Evolutionary conservation across 1,139 yeast genomes (phyloP), one percentile per base, ranked within the genome.

Genomic region (Protomyces pachydermus): DNA sequence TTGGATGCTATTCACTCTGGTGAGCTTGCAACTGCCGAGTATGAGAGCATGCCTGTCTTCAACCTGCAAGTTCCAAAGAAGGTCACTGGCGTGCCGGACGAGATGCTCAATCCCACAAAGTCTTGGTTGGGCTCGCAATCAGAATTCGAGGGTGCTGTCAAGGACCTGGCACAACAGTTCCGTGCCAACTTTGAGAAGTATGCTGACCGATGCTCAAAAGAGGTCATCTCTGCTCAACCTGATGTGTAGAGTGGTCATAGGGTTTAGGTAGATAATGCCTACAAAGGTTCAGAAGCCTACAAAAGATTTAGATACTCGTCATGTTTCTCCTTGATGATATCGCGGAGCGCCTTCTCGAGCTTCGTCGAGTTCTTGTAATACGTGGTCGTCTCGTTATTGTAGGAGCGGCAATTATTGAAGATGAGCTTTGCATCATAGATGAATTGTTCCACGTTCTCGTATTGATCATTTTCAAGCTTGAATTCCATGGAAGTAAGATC

Each of bases 1-100:
- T 82, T 93, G 75, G 97, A 93, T 76, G 86, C 97, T 62, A 91
- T 93, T 74, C 98, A 93, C 80, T 84, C 91, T 69, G 98, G 98
- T 69, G 86, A 87, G 73, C 83, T 93, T 73, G 84, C 84, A 70
- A 80, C 88, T 73, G 93, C 81, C 69, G 88, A 87, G 74, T 91
- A 81, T 77, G 98, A 91, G 80, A 80, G 80, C 63, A 86, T 88
- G 80, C 95, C 91, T 71, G 84, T 87, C 65, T 93, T 93, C 81
- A 90, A 90, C 79, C 83, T 93, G 79, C 83, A 83, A 74, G 85
- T 93, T 70, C 98, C 98, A 77, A 90, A 82, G 76, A 72, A 84
- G 56, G 87, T 87, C 72, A 86, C 90, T 35, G 84, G 84, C 72
- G 98, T 93, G 67, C 98, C 98, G 70, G 67, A 82, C 39, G 93